Evolutionary conservation across 495 filamentous ascomycete species (phyloP).

Genomic region (Podospora tetraspora): DNA sequence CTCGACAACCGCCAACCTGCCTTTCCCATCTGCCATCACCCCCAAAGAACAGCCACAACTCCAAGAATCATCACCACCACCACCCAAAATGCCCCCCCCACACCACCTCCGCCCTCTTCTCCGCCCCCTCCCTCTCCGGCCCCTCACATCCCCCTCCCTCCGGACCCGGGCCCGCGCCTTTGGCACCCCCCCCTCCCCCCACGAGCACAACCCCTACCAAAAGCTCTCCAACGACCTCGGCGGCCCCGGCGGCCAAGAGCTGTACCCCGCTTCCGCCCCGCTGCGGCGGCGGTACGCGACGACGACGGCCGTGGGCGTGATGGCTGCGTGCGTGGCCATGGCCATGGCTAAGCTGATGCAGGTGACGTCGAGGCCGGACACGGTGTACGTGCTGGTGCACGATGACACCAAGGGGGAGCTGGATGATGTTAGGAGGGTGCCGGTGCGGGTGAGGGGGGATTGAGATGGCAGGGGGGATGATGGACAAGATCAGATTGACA

Average conservation of each 20-base stretch:
- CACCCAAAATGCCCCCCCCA: background rate
- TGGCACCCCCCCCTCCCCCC: background rate
- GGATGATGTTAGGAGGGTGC: conserved; percentile 10
- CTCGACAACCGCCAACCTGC: background rate
- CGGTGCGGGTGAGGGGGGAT: background rate
- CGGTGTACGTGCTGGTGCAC: conserved; percentile 1
- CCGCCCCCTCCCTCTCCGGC: background rate
- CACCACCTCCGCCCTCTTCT: background rate
- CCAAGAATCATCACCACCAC: background rate
- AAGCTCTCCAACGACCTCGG: conserved; percentile 1
- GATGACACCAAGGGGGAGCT: conserved; percentile 7
- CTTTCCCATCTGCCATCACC: background rate
- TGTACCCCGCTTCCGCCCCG: background rate
- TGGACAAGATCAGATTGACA: background rate
- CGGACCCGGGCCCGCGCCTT: background rate
- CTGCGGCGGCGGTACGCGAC: conserved; percentile 9
- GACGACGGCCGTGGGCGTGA: conserved; percentile 12
- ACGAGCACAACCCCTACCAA: conserved; percentile 3
- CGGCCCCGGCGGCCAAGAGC: conserved; percentile 12
- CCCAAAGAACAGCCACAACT: background rate
- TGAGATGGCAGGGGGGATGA: background rate
- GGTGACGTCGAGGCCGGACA: background rate
- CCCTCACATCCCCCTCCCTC: background rate
- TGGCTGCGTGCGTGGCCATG: conserved; percentile 13
- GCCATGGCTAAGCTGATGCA: conserved; percentile 11